phyloP scores from a whole-genome alignment of 345 rosid genomes.

The Citrus glauca region DNA sequence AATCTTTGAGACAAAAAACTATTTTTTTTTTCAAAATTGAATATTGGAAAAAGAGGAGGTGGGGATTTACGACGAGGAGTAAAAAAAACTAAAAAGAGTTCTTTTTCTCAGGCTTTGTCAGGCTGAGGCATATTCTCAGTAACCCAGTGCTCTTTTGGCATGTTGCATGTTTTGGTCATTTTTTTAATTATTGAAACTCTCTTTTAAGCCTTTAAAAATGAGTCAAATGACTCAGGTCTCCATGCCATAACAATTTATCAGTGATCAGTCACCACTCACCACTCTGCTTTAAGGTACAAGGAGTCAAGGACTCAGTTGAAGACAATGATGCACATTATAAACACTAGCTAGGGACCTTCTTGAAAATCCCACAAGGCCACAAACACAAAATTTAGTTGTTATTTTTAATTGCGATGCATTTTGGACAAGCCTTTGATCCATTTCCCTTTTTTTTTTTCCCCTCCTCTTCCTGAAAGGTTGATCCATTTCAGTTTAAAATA shows the following conservation, averaged over 20 bases:
- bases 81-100: neutral
- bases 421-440: too few relatives aligned
- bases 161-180: neutral
- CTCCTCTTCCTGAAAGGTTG: too few relatives aligned
- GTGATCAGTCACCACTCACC: neutral
- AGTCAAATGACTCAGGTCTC: neutral
- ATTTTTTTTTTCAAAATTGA: neutral
- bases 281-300: neutral
- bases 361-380: neutral
- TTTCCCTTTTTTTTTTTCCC: too few relatives aligned
- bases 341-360: neutral
- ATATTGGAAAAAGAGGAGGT: conserved; percentile 16
- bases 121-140: conserved; percentile 29
- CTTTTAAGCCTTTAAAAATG: neutral
- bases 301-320: neutral
- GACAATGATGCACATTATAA: neutral
- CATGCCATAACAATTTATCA: neutral
- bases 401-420: too few relatives aligned
- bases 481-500: too few relatives aligned
- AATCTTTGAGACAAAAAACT: neutral
- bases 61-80: conserved; percentile 25
- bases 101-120: conserved; percentile 23
- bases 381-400: too few relatives aligned
- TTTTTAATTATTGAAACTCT: neutral
- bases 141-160: neutral